Conservation (phyloP, 441 rosid species). For the Arabidopsis lyrata region DNA sequence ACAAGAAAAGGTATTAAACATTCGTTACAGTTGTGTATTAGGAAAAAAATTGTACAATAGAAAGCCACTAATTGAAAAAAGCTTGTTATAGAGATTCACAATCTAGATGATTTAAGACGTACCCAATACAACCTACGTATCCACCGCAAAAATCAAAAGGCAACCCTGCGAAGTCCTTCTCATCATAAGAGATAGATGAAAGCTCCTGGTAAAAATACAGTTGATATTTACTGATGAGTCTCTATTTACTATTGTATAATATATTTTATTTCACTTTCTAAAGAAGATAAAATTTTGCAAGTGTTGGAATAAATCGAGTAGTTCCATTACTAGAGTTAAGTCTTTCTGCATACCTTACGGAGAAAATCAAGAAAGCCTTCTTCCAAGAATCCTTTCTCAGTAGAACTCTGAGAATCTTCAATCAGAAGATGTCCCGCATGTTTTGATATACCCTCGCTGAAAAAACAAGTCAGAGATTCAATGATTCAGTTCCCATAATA, state of each 20-base stretch:
- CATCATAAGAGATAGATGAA: conserved; percentile 63
- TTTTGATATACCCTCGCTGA: conserved; percentile 54
- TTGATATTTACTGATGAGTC: conserved; percentile 23
- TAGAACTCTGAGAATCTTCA: conserved; percentile 68
- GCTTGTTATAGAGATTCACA: not conserved
- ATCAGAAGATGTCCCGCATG: conserved; percentile 67
- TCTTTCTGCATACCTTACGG: conserved; percentile 62
- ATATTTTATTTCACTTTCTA: not conserved
- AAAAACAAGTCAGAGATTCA: conserved; percentile 30
- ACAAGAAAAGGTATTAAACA: not conserved
- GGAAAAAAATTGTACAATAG: conserved; percentile 18
- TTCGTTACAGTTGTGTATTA: not conserved
- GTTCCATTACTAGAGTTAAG: conserved; percentile 2
- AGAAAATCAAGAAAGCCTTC: conserved; percentile 85
- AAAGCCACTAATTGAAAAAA: conserved; percentile 1
- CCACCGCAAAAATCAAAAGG: conserved; percentile 97
- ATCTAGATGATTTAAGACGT: conserved; percentile 44
- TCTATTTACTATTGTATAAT: not conserved
- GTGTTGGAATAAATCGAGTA: not conserved
- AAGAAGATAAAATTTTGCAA: not conserved
- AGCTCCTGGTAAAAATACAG: conserved; percentile 70
- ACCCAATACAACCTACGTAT: conserved; percentile 94
- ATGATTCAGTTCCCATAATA: not conserved
- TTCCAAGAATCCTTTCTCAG: conserved; percentile 58
- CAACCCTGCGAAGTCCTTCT: conserved; percentile 80